Conservation (phyloP, 2,329 filamentous ascomycete species). For the Ophiostoma sp. region DNA sequence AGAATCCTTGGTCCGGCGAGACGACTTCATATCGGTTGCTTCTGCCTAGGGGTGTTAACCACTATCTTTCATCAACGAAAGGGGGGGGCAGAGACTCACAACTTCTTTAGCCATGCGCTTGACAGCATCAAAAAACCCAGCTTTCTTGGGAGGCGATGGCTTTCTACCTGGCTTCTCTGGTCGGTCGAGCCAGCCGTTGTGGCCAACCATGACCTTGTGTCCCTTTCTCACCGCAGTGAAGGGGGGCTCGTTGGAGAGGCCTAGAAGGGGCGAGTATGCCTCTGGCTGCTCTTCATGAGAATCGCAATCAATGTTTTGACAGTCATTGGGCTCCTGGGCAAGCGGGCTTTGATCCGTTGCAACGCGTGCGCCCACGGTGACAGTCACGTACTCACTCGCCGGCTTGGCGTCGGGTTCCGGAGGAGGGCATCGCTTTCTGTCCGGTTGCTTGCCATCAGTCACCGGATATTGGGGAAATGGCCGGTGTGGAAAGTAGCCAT, state of each 20-base stretch:
- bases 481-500: background rate
- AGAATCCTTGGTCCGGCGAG: slow-evolving; percentile 32
- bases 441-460: background rate
- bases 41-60: slow-evolving; percentile 25
- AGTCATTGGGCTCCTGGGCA: background rate
- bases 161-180: slow-evolving; percentile 32
- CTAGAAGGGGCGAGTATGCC: slow-evolving; percentile 40
- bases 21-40: slow-evolving; percentile 37
- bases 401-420: background rate
- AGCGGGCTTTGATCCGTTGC: background rate
- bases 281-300: slow-evolving; percentile 6
- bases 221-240: slow-evolving; percentile 35
- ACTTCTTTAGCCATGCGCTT: slow-evolving; percentile 52
- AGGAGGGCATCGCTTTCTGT: background rate
- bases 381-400: background rate
- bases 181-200: slow-evolving; percentile 53
- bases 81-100: slow-evolving; percentile 32
- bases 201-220: slow-evolving; percentile 49
- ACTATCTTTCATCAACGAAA: too few relatives aligned
- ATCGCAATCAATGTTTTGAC: background rate
- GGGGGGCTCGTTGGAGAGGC: slow-evolving; percentile 39
- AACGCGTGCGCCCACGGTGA: background rate
- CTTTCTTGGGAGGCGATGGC: slow-evolving; percentile 33
- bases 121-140: slow-evolving; percentile 41
- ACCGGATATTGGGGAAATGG: background rate